Conservation (phyloP, 805 yeast species). For the Teunomyces gatunensis region DNA sequence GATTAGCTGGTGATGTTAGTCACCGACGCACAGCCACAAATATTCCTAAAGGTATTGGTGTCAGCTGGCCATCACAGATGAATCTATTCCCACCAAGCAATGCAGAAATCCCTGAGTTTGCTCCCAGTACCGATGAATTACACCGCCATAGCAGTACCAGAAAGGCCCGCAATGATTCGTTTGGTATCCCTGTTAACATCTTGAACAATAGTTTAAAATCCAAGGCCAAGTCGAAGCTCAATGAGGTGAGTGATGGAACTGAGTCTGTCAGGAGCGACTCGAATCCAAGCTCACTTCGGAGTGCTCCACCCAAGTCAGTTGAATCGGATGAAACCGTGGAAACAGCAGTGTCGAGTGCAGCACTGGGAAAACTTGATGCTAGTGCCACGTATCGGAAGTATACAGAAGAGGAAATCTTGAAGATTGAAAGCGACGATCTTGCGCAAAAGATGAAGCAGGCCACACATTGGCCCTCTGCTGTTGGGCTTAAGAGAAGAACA, state of each 20-base stretch:
- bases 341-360: background rate
- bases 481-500: conserved; percentile 67
- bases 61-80: conserved; percentile 55
- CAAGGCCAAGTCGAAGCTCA: conserved; percentile 2
- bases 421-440: conserved; percentile 45
- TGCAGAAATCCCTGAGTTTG: conserved; percentile 28
- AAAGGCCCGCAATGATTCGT: conserved; percentile 25
- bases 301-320: background rate
- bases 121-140: conserved; percentile 27
- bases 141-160: conserved; percentile 36
- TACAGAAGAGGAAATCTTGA: conserved; percentile 43
- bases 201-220: conserved; percentile 6
- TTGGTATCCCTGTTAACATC: conserved; percentile 24
- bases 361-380: background rate
- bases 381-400: conserved; percentile 17
- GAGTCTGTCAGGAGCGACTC: background rate
- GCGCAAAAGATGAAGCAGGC: conserved; percentile 36
- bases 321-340: background rate
- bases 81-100: conserved; percentile 41
- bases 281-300: background rate
- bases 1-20: background rate
- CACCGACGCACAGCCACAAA: conserved; percentile 3
- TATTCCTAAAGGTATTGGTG: conserved; percentile 6
- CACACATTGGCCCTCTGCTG: conserved; percentile 45
- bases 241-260: background rate